These are phyloP conservation scores for Sugiyamaella castrensis DNA, from an alignment of 1,139 yeast genomes.

Conservation along the genomic window DNA sequence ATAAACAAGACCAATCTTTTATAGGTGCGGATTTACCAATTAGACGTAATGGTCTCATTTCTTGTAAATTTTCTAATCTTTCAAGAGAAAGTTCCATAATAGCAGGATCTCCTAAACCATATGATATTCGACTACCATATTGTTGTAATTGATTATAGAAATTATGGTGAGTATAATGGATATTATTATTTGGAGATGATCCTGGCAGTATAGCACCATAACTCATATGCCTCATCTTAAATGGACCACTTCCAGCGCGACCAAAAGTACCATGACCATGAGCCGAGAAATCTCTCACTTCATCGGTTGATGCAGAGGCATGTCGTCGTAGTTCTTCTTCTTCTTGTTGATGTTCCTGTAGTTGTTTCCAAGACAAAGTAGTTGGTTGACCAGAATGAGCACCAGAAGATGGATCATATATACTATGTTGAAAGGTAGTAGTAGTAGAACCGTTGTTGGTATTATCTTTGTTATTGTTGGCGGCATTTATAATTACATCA, in stretches of 20 bases:
- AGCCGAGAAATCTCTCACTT: not conserved
- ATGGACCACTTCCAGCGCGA: not conserved
- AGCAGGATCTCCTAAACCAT: conserved; percentile 3
- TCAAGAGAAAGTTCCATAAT: conserved; percentile 9
- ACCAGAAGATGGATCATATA: no score
- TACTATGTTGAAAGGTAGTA: no score
- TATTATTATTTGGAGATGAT: conserved; percentile 4
- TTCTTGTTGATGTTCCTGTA: no score
- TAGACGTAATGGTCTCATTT: conserved; percentile 53
- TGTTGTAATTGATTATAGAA: conserved; percentile 10
- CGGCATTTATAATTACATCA: no score
- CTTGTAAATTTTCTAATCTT: conserved; percentile 37
- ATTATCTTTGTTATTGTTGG: no score
- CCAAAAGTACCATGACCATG: not conserved
- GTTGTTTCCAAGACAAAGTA: no score
- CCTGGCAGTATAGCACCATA: conserved; percentile 1
- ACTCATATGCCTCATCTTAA: conserved; percentile 4
- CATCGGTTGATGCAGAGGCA: not conserved
- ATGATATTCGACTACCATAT: conserved; percentile 6
- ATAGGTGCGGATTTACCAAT: conserved; percentile 53
- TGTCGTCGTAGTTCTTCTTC: no score
- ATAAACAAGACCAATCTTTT: conserved; percentile 49
- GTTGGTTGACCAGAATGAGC: no score
- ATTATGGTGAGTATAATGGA: conserved; percentile 6
- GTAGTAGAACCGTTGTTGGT: no score